Base-by-base conservation (phyloP, 2,329 filamentous ascomycete species). In the Nannizzia gypsea region DNA sequence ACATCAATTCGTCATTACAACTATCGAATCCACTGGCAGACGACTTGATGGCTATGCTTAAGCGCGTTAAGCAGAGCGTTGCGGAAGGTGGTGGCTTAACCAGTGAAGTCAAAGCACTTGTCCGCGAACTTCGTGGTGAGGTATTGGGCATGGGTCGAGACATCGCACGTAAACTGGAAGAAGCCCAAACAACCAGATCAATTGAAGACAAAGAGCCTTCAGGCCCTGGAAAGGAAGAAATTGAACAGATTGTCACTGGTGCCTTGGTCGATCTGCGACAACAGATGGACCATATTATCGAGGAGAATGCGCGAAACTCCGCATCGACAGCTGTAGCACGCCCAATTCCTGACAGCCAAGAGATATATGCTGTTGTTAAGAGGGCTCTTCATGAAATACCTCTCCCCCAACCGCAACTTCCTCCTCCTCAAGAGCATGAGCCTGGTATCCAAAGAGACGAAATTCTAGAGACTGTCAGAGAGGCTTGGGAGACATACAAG, bases 91-190 rank as follows among this genome's bases (percentile, higher is more conserved):
- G 92, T 61, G 90, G 91, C 3, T 81, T 96, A 57, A 96, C 90
- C 1, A 90, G 90, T 59, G 90, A 95, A 71, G 89, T 96, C 64
- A 97, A 97, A 73, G 86, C 89, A 3, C 80, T 96, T 6, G 88
- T 96, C 6, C 86, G 90, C 24, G 91, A 96, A 68, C 80, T 97
- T 38, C 86, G 92, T 22, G 91, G 90, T 2, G 92, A 97, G 70
- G 90, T 97, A 6, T 80, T 96, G 3, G 91, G 90, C 2, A 96
- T 96, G 91, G 92, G 92, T 3, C 82, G 92, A 60, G 90, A 96
- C 65, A 83, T 97, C 55, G 90, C 88, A 44, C 86, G 89, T 60
- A 87, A 90, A 65, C 80, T 97, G n/a, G 72, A 76, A 59, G 84
- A 90, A 63, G 80, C 84, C 8, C 78, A 80, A 57, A 68, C 72